These are phyloP conservation scores for Blastocystis sp. DNA, from an alignment of 352 stramenopile genomes.

Conservation along the genomic window DNA sequence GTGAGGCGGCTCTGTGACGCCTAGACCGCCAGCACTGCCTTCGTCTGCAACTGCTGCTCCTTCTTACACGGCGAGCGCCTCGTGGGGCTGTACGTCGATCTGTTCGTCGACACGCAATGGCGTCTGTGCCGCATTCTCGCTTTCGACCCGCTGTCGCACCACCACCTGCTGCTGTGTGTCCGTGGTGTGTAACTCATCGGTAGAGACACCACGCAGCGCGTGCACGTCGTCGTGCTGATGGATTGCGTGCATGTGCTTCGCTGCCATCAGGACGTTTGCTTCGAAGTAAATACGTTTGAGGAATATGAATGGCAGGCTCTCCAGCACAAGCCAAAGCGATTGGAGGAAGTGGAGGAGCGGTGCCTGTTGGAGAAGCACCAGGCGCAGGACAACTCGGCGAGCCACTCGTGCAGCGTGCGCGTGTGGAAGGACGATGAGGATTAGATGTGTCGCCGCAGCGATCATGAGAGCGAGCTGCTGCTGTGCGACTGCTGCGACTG, in stretches of 20 bases:
- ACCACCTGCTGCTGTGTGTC: slow-evolving; percentile 6
- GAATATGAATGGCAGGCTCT: neutral
- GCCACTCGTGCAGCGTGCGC: neutral
- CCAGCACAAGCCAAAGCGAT: neutral
- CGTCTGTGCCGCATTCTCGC: slow-evolving; percentile 1
- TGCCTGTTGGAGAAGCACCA: slow-evolving; percentile 1
- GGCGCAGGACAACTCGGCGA: neutral
- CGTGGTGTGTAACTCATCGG: neutral
- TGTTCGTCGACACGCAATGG: slow-evolving; percentile 43
- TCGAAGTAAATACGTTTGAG: neutral
- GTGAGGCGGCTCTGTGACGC: neutral
- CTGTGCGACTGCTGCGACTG: slow-evolving; percentile 36
- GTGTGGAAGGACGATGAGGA: neutral
- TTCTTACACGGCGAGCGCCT: slow-evolving; percentile 1
- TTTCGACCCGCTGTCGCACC: slow-evolving; percentile 33
- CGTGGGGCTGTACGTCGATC: slow-evolving; percentile 19
- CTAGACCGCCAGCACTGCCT: neutral
- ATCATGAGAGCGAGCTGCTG: neutral
- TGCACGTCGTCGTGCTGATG: neutral
- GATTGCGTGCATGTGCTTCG: slow-evolving; percentile 18
- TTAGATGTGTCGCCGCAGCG: slow-evolving; percentile 14
- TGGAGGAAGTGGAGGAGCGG: slow-evolving; percentile 9
- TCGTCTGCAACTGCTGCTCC: slow-evolving; percentile 37
- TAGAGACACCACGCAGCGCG: neutral
- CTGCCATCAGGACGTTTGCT: neutral